Conservation (phyloP, 257 asterid species). For the Ophiorrhiza pumila region DNA sequence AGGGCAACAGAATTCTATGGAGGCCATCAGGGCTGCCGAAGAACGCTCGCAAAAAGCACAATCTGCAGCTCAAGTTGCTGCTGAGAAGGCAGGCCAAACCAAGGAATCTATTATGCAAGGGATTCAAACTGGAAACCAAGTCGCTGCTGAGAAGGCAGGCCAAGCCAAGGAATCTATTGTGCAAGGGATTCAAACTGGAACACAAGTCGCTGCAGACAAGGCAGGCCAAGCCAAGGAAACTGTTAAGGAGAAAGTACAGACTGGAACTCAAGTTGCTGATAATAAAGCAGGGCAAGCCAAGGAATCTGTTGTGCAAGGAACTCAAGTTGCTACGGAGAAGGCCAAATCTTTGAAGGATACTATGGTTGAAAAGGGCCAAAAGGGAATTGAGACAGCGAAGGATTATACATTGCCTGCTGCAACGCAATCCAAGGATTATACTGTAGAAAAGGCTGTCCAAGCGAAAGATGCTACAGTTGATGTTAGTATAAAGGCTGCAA, state of each 20-base stretch:
- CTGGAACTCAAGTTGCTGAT: conserved; percentile 2
- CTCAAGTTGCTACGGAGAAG: conserved; percentile 36
- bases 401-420: conserved; percentile 11
- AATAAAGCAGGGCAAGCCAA: conserved; percentile 21
- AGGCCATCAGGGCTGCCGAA: conserved; percentile 49
- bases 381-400: conserved; percentile 9
- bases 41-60: conserved; percentile 26
- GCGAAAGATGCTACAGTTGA: conserved; percentile 24
- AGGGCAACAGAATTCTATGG: conserved; percentile 63
- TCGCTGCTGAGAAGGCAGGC: conserved; percentile 22
- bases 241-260: conserved; percentile 9
- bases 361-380: conserved; percentile 27
- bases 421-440: conserved; percentile 26
- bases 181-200: conserved; percentile 10
- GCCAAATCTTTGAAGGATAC: conserved; percentile 28
- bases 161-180: conserved; percentile 19
- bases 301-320: conserved; percentile 12
- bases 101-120: conserved; percentile 11
- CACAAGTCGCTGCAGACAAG: conserved; percentile 36
- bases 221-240: conserved; percentile 28
- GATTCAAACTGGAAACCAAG: conserved; percentile 12
- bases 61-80: not conserved
- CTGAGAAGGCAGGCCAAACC: conserved; percentile 22
- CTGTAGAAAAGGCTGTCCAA: conserved; percentile 18
- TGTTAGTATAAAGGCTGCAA: conserved; percentile 30